These are phyloP conservation scores for Cyclaneusma minus DNA, from an alignment of 2,329 filamentous ascomycete species.

Conservation along the genomic window DNA sequence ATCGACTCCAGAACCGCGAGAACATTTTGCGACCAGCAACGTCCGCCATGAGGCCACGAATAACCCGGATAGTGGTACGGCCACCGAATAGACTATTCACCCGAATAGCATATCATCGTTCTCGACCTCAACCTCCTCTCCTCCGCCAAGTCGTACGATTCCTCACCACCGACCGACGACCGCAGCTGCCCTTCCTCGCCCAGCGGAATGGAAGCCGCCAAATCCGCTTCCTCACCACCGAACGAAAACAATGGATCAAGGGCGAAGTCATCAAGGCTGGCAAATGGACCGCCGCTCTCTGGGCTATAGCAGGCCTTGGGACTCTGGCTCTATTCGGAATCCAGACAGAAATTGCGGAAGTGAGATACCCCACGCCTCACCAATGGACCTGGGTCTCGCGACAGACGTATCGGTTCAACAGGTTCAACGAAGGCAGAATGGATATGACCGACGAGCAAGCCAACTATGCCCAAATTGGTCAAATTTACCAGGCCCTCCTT, in stretches of 20 bases:
- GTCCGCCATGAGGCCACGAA: no score
- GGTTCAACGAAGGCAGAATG: constrained; percentile 8
- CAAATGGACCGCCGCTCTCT: constrained; percentile 52
- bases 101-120: no score
- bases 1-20: no score
- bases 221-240: constrained; percentile 64
- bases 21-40: no score
- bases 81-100: no score
- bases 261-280: constrained; percentile 54
- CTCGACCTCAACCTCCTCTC: constrained; percentile 50
- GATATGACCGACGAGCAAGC: constrained; percentile 8
- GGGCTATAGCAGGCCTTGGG: constrained; percentile 43
- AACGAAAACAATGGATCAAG: constrained; percentile 54
- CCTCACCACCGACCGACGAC: constrained; percentile 22
- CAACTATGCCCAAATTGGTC: constrained; percentile 54
- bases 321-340: constrained; percentile 48
- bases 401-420: constrained; percentile 45
- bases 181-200: constrained; percentile 35
- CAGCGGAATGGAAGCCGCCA: constrained; percentile 29
- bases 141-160: constrained; percentile 43
- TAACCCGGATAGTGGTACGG: no score
- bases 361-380: constrained; percentile 61
- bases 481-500: constrained; percentile 43
- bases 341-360: constrained; percentile 61
- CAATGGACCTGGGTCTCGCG: constrained; percentile 67